These are phyloP conservation scores for Pseudonectria buxi DNA, from an alignment of 2,329 filamentous ascomycete species.

Conservation along the genomic window DNA sequence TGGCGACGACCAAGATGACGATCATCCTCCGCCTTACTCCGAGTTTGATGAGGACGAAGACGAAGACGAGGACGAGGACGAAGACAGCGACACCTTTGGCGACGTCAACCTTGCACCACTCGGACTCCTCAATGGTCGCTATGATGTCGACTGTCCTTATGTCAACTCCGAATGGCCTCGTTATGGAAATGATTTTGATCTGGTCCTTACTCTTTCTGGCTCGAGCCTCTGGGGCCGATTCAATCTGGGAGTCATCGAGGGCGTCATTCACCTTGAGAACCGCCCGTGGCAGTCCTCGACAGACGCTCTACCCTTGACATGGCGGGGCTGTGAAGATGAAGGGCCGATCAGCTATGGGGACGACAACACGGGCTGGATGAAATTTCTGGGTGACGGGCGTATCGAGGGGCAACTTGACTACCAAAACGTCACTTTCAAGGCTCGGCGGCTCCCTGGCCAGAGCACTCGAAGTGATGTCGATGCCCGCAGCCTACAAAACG, in stretches of 20 bases:
- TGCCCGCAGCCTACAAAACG: slow-evolving; percentile 14
- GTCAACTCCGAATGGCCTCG: slow-evolving; percentile 21
- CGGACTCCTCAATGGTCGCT: slow-evolving; percentile 38
- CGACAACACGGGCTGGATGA: slow-evolving; percentile 24
- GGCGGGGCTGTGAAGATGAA: slow-evolving; percentile 29
- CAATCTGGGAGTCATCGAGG: slow-evolving; percentile 33
- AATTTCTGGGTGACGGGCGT: slow-evolving; percentile 31
- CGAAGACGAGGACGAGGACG: slow-evolving; percentile 3
- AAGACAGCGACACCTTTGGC: background rate
- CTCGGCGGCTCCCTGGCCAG: slow-evolving; percentile 16
- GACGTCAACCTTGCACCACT: slow-evolving; percentile 18
- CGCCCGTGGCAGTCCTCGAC: slow-evolving; percentile 27
- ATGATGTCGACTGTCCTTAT: slow-evolving; percentile 28
- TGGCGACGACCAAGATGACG: slow-evolving; percentile 2
- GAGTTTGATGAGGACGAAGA: slow-evolving; percentile 4
- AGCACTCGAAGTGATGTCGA: slow-evolving; percentile 25
- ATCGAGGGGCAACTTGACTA: slow-evolving; percentile 27
- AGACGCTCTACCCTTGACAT: slow-evolving; percentile 22
- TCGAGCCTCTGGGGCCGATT: slow-evolving; percentile 40
- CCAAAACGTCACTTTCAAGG: slow-evolving; percentile 23
- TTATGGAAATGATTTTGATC: slow-evolving; percentile 19
- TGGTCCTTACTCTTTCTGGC: slow-evolving; percentile 33
- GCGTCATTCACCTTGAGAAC: slow-evolving; percentile 34
- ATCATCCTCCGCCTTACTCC: slow-evolving; percentile 14
- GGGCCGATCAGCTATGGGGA: slow-evolving; percentile 23